Conservation (phyloP, 2,329 filamentous ascomycete genomes). For the Colletotrichum karsti region DNA sequence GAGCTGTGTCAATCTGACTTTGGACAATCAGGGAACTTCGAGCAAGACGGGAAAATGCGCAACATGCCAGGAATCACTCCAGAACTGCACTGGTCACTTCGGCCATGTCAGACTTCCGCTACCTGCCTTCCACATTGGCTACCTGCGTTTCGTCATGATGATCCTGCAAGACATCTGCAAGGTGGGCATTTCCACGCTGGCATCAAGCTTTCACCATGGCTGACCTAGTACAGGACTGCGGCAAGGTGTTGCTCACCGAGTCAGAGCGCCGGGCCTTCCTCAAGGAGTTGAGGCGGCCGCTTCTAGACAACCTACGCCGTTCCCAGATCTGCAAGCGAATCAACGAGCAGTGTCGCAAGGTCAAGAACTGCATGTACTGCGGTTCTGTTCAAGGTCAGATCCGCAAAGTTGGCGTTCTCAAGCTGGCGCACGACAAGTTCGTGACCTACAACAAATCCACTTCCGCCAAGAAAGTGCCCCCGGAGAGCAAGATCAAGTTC, state of each 20-base stretch:
- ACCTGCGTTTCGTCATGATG: constrained; percentile 90
- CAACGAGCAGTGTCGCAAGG: constrained; percentile 89
- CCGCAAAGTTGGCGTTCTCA: constrained; percentile 90
- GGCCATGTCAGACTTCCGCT: constrained; percentile 91
- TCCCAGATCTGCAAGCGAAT: constrained; percentile 88
- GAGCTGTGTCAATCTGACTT: neutral
- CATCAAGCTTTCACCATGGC: neutral
- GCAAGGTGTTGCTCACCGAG: constrained; percentile 83
- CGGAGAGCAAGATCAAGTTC: constrained; percentile 83
- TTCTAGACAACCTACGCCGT: constrained; percentile 86
- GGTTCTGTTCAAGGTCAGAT: constrained; percentile 87
- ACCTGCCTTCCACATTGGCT: constrained; percentile 95
- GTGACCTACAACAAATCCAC: constrained; percentile 88
- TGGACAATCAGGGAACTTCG: constrained; percentile 73
- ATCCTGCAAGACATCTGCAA: constrained; percentile 98
- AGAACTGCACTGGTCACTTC: constrained; percentile 94
- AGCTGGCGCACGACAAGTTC: constrained; percentile 94
- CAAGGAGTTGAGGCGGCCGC: constrained; percentile 81
- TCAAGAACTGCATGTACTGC: constrained; percentile 83
- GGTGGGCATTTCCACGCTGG: constrained; percentile 37
- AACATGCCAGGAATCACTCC: constrained; percentile 83
- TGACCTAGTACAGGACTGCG: constrained; percentile 69
- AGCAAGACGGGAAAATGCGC: constrained; percentile 81
- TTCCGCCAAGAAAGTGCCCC: constrained; percentile 83
- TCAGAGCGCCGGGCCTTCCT: constrained; percentile 79